Percentiles rank a stretch among this genome's conserved stretches.
These are phyloP conservation scores for Pseudogymnoascus sp. DNA, from an alignment of 2,329 filamentous ascomycete genomes.

Conservation along the genomic window DNA sequence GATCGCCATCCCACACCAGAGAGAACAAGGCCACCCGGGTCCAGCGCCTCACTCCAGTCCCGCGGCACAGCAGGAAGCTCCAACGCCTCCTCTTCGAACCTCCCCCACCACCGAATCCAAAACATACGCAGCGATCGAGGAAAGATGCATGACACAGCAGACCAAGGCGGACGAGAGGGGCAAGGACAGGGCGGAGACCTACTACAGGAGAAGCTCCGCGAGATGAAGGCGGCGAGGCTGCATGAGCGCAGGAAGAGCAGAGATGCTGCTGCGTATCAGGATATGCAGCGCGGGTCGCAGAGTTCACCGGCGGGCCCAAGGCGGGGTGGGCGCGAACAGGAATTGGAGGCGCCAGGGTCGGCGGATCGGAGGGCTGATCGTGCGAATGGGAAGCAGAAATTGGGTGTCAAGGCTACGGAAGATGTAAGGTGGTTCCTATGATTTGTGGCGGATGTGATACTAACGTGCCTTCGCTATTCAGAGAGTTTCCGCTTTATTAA, in stretches of 20 bases:
- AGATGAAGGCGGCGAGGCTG: slow-evolving; percentile 27
- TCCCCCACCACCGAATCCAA: slow-evolving; percentile 7
- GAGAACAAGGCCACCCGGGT: slow-evolving; percentile 2
- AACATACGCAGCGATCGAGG: slow-evolving; percentile 3
- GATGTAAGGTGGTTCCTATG: slow-evolving; percentile 38
- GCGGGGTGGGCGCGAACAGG: slow-evolving; percentile 18
- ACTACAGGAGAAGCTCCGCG: slow-evolving; percentile 28
- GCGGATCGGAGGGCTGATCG: slow-evolving; percentile 17
- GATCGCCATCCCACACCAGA: slow-evolving; percentile 3
- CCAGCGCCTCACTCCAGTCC: background rate
- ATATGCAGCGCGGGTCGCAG: slow-evolving; percentile 19
- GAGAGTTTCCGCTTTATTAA: slow-evolving; percentile 61
- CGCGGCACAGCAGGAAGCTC: background rate
- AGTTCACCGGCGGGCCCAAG: slow-evolving; percentile 25
- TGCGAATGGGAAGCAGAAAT: slow-evolving; percentile 37
- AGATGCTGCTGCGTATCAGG: slow-evolving; percentile 15
- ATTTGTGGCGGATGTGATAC: slow-evolving; percentile 9
- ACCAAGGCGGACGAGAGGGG: background rate
- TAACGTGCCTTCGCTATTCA: slow-evolving; percentile 25
- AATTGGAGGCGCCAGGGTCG: slow-evolving; percentile 22
- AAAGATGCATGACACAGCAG: background rate
- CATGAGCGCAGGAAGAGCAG: slow-evolving; percentile 20
- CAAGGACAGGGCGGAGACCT: slow-evolving; percentile 14
- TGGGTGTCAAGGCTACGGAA: slow-evolving; percentile 64
- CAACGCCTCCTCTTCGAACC: slow-evolving; percentile 3